These are phyloP conservation scores for Afroboletus lepidellus DNA, from an alignment of 1,284 basidiomycete species.

Conservation along the genomic window DNA sequence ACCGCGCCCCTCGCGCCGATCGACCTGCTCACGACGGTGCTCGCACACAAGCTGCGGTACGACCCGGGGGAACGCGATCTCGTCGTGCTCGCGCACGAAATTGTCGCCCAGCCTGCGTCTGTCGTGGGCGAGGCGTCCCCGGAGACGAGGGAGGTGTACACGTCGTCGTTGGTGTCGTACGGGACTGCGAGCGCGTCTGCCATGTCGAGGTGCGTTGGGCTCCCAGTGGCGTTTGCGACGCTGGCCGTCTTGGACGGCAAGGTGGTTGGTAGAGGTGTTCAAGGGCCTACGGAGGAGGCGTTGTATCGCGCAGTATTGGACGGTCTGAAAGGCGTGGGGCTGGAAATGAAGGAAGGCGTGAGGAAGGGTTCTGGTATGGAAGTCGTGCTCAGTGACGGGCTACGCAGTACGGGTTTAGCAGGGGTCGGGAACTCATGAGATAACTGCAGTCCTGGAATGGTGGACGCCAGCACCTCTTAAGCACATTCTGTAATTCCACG, in stretches of 20 bases:
- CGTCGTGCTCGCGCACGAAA: constrained; percentile 85
- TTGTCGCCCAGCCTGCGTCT: constrained; percentile 46
- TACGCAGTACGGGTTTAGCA: constrained; percentile 11
- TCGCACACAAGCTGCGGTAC: constrained; percentile 78
- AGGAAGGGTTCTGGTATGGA: constrained; percentile 33
- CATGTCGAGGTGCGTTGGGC: constrained; percentile 88
- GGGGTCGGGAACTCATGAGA: not conserved
- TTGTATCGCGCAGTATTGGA: constrained; percentile 63
- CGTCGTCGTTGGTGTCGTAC: constrained; percentile 73
- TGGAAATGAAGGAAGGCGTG: constrained; percentile 64
- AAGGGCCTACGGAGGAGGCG: constrained; percentile 58
- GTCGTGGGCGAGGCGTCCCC: constrained; percentile 5
- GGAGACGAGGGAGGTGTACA: constrained; percentile 58
- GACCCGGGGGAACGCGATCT: constrained; percentile 76
- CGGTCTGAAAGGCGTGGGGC: constrained; percentile 58
- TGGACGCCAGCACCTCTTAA: not conserved
- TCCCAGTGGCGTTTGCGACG: constrained; percentile 82
- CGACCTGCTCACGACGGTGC: constrained; percentile 75
- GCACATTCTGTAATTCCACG: not conserved
- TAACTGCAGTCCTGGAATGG: not conserved
- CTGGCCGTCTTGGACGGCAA: constrained; percentile 70
- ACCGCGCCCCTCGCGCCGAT: constrained; percentile 58
- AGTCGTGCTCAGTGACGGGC: constrained; percentile 20
- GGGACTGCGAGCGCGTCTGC: constrained; percentile 69
- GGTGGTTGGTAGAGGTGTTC: constrained; percentile 59